A percentile compares a stretch with the other conserved stretches of the same genome.
Conservation (phyloP, 2,329 filamentous ascomycete genomes). For the Tolypocladium sp. region DNA sequence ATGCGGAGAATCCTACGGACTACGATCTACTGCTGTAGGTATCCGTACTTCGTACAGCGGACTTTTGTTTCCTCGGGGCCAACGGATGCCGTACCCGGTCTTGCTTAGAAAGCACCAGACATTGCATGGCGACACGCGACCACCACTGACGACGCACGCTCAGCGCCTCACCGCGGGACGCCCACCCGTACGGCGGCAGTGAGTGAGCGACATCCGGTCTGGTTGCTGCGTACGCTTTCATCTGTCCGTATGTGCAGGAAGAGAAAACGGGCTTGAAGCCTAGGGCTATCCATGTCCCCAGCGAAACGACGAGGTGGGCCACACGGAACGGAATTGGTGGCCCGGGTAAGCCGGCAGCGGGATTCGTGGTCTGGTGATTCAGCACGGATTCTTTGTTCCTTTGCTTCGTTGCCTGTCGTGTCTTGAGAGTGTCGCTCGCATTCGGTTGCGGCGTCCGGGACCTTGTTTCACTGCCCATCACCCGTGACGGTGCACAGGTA, state of each 20-base stretch:
- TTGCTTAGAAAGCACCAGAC: not conserved
- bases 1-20: no score
- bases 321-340: not conserved
- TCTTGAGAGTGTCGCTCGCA: no score
- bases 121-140: no score
- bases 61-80: not conserved
- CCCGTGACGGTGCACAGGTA: no score
- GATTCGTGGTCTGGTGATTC: not conserved
- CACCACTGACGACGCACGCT: not conserved
- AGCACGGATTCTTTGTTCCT: not conserved
- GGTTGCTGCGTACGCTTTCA: not conserved
- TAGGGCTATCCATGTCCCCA: not conserved
- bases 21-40: no score
- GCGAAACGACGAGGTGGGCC: not conserved
- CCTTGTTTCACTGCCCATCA: no score
- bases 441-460: no score
- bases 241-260: not conserved
- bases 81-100: not conserved
- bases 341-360: not conserved
- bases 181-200: no score
- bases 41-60: not conserved
- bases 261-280: not conserved
- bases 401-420: not conserved
- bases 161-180: not conserved
- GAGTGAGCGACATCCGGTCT: no score